Evolutionary conservation across 2,329 filamentous ascomycete species (phyloP).

Genomic region (Alternaria gansuensis): DNA sequence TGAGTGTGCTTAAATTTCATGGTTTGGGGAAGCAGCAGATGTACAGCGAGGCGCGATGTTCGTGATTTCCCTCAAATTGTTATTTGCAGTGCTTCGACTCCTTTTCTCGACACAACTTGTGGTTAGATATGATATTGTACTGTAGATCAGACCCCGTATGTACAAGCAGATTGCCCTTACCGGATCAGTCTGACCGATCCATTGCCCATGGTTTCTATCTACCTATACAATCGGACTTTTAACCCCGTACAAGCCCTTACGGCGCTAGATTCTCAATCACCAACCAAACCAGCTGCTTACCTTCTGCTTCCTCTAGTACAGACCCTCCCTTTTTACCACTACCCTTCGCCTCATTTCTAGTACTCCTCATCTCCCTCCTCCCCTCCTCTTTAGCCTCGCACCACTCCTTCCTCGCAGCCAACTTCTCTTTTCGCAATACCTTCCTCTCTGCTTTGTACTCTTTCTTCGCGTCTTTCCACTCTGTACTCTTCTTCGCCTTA

Average conservation of each 20-base stretch:
- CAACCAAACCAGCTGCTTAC: conserved; percentile 40
- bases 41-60: not conserved
- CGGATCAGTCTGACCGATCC: too few relatives aligned
- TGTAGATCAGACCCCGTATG: too few relatives aligned
- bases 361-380: conserved; percentile 13
- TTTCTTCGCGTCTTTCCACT: conserved; percentile 37
- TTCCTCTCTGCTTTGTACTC: conserved; percentile 37
- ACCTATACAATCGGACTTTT: too few relatives aligned
- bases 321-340: not conserved
- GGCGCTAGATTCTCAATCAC: conserved; percentile 43
- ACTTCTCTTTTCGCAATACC: conserved; percentile 29
- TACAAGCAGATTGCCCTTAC: too few relatives aligned
- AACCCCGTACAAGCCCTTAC: not conserved
- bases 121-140: not conserved
- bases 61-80: not conserved
- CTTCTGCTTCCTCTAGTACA: conserved; percentile 2
- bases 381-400: conserved; percentile 25
- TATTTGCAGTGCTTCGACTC: not conserved
- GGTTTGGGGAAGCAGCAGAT: not conserved
- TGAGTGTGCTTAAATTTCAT: not conserved
- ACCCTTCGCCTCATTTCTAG: conserved; percentile 1
- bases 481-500: conserved; percentile 31
- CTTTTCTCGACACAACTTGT: not conserved
- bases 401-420: conserved; percentile 29
- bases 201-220: too few relatives aligned